Evolutionary conservation across 139 green algal species (phyloP).

Genomic region (Mychonastes homosphaera): DNA sequence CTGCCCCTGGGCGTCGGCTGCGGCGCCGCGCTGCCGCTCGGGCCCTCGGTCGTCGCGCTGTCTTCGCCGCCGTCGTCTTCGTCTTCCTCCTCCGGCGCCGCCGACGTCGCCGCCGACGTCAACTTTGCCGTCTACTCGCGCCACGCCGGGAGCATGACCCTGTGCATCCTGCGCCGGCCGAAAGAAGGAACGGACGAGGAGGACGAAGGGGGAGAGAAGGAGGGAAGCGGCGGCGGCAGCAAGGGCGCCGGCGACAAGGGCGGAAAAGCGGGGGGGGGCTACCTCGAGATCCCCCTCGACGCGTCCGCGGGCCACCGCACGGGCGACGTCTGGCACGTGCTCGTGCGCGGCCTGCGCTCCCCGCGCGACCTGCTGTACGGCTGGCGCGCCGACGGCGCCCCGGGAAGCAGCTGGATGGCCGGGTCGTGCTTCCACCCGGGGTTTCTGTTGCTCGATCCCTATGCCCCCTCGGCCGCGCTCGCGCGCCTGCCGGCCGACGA

Average conservation of each 20-base stretch:
- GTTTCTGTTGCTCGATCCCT: slow-evolving; percentile 48
- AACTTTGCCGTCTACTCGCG: slow-evolving; percentile 55
- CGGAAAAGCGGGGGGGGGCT: no score
- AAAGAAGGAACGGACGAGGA: neutral
- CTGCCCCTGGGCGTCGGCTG: slow-evolving; percentile 29
- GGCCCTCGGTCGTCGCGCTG: slow-evolving; percentile 16
- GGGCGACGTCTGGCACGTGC: slow-evolving; percentile 49
- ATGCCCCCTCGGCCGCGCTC: no score
- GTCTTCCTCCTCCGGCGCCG: neutral
- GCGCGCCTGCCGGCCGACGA: no score
- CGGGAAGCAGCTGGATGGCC: slow-evolving; percentile 9
- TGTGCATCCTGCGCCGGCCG: slow-evolving; percentile 33
- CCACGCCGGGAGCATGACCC: slow-evolving; percentile 35
- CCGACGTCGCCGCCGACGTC: slow-evolving; percentile 16
- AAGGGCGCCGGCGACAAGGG: no score
- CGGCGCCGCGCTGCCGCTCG: slow-evolving; percentile 20
- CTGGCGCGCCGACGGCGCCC: slow-evolving; percentile 10
- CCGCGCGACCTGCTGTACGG: slow-evolving; percentile 3
- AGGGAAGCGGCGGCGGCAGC: slow-evolving; percentile 1
- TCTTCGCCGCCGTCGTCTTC: neutral
- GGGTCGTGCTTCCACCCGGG: slow-evolving; percentile 17
- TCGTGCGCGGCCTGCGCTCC: slow-evolving; percentile 15
- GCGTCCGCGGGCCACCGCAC: slow-evolving; percentile 28
- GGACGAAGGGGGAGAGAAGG: neutral
- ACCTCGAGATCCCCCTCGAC: slow-evolving; percentile 46